These are phyloP conservation scores for Ascoidea rubescens DNA, from an alignment of 805 yeast genomes.

Conservation along the genomic window DNA sequence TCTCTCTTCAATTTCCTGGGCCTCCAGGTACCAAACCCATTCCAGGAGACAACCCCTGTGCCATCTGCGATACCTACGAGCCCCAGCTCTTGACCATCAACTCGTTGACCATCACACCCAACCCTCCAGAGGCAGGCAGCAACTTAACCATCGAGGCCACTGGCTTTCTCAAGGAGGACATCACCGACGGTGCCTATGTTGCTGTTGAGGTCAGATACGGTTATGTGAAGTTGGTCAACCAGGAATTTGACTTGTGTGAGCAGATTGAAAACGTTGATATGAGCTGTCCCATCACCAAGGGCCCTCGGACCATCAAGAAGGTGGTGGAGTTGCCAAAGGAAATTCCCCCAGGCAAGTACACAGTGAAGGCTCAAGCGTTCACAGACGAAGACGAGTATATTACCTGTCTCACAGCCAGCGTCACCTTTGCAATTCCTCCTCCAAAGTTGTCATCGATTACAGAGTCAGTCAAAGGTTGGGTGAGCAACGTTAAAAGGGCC, in stretches of 20 bases:
- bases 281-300: conserved; percentile 70
- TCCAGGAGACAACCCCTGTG: conserved; percentile 83
- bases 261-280: conserved; percentile 71
- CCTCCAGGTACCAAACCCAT: conserved; percentile 45
- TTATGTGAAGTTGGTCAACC: conserved; percentile 73
- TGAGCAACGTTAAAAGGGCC: too few relatives aligned
- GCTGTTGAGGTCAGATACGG: conserved; percentile 91
- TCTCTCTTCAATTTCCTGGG: too few relatives aligned
- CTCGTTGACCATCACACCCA: conserved; percentile 53
- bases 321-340: conserved; percentile 75
- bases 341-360: conserved; percentile 91
- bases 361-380: conserved; percentile 80
- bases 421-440: conserved; percentile 27
- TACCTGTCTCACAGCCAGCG: conserved; percentile 69
- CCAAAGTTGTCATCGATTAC: too few relatives aligned
- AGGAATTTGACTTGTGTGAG: conserved; percentile 89
- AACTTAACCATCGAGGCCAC: conserved; percentile 68
- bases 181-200: conserved; percentile 83
- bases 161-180: conserved; percentile 41
- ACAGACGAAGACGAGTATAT: conserved; percentile 71
- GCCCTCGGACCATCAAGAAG: conserved; percentile 52
- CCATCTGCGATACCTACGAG: conserved; percentile 53
- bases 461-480: too few relatives aligned
- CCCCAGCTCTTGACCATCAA: conserved; percentile 53
- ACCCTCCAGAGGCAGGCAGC: conserved; percentile 81